These are phyloP conservation scores for Leucoagaricus sp. DNA, from an alignment of 1,284 basidiomycete species.

Conservation along the genomic window DNA sequence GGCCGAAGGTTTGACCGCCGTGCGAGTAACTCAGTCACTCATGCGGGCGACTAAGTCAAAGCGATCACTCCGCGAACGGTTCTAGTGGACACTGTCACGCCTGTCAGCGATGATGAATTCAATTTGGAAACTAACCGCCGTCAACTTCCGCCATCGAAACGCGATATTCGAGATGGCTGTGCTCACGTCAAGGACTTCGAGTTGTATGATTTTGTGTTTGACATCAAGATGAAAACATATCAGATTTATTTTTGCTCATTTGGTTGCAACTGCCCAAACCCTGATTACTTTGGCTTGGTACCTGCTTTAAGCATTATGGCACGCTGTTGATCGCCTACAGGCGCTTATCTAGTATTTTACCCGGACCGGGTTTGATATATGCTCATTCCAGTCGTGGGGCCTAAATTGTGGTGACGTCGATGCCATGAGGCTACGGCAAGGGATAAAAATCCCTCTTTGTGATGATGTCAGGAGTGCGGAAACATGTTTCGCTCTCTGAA, in stretches of 20 bases:
- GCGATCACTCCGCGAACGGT: not conserved
- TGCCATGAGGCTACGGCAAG: not conserved
- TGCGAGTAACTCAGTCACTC: not conserved
- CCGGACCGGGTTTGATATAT: not conserved
- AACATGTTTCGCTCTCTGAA: not conserved
- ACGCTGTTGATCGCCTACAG: not conserved
- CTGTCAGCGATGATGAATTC: not conserved
- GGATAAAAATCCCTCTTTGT: not conserved
- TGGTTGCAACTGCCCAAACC: not conserved
- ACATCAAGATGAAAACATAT: not conserved
- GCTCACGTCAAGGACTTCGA: not conserved
- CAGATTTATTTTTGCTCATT: not conserved
- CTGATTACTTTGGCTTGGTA: not conserved
- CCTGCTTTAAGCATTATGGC: not conserved
- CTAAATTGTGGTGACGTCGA: not conserved
- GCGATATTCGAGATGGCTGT: not conserved
- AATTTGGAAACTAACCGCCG: slow-evolving; percentile 2
- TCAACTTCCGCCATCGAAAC: slow-evolving; percentile 1
- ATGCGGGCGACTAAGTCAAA: not conserved
- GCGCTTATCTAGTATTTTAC: not conserved
- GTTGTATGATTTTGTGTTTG: not conserved
- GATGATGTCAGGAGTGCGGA: slow-evolving; percentile 1
- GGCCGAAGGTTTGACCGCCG: not conserved
- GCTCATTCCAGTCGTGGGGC: not conserved
- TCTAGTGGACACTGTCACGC: not conserved